These are phyloP conservation scores for Helotiales sp. DNA, from an alignment of 2,329 filamentous ascomycete genomes.

Conservation along the genomic window DNA sequence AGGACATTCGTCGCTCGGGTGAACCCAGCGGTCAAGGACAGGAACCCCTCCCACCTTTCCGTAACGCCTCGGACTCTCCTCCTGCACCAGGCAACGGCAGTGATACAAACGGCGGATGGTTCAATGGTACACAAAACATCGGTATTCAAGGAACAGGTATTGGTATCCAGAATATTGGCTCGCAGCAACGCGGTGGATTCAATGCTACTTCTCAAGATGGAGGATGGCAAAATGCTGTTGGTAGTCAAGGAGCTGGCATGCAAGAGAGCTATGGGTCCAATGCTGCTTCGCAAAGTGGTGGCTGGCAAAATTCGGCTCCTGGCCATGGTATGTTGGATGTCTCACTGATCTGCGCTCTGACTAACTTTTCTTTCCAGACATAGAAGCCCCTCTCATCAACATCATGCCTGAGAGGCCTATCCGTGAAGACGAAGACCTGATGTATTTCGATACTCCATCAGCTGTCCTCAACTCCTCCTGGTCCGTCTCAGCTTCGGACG, in stretches of 20 bases:
- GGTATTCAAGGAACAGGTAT: too few species aligned
- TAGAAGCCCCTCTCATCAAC: background rate
- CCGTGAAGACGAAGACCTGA: conserved; percentile 24
- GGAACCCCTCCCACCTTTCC: conserved; percentile 10
- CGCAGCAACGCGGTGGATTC: background rate
- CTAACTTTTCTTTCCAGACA: background rate
- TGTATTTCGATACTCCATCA: conserved; percentile 15
- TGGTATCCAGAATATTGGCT: background rate
- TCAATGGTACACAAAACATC: too few species aligned
- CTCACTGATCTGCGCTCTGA: too few species aligned
- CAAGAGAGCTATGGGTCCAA: background rate
- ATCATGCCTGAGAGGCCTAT: background rate
- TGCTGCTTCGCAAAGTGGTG: background rate
- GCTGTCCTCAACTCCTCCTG: conserved; percentile 14
- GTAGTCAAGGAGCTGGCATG: background rate
- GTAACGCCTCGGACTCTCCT: background rate
- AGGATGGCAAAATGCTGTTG: too few species aligned
- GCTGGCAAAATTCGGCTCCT: background rate
- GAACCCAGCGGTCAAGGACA: background rate
- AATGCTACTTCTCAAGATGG: background rate
- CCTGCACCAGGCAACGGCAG: background rate
- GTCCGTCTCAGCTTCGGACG: background rate
- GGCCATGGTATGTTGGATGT: too few species aligned
- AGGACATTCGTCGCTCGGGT: conserved; percentile 11
- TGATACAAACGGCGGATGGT: background rate